phyloP scores from a whole-genome alignment of 1,284 basidiomycete species.

The Pyrrhoderma noxium region DNA sequence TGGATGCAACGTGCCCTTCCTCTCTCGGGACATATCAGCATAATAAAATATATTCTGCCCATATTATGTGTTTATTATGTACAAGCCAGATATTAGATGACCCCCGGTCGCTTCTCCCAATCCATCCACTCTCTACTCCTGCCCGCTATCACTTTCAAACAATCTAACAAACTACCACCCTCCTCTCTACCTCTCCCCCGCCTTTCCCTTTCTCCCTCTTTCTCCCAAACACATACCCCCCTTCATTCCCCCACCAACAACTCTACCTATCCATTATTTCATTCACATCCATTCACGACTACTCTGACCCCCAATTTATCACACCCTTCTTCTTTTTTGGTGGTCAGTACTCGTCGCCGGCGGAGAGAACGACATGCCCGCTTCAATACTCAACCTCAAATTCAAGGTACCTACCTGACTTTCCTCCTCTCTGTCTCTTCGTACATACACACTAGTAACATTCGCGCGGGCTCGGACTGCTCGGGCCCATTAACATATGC shows the following conservation, averaged over 20 bases:
- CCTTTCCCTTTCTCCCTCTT: background rate
- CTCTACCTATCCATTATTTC: background rate
- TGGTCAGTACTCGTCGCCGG: too few relatives aligned
- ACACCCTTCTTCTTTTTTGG: too few relatives aligned
- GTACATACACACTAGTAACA: background rate
- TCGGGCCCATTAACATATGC: background rate
- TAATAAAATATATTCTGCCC: too few relatives aligned
- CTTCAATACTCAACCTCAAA: constrained; percentile 80
- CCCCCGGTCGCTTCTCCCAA: too few relatives aligned
- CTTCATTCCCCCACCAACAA: background rate
- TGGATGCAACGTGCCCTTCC: too few relatives aligned
- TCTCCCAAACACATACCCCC: background rate
- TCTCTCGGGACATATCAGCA: too few relatives aligned
- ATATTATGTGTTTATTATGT: too few relatives aligned
- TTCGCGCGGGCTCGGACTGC: background rate
- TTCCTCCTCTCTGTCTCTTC: too few relatives aligned
- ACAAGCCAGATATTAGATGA: too few relatives aligned
- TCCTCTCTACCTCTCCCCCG: background rate
- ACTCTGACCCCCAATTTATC: background rate
- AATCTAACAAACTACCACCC: background rate
- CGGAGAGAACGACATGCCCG: constrained; percentile 14
- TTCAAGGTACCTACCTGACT: too few relatives aligned
- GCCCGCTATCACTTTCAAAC: background rate
- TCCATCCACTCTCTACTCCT: too few relatives aligned
- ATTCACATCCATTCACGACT: background rate